Conservation (phyloP, 1,139 yeast genomes). For the Scheffersomyces lignicola region DNA sequence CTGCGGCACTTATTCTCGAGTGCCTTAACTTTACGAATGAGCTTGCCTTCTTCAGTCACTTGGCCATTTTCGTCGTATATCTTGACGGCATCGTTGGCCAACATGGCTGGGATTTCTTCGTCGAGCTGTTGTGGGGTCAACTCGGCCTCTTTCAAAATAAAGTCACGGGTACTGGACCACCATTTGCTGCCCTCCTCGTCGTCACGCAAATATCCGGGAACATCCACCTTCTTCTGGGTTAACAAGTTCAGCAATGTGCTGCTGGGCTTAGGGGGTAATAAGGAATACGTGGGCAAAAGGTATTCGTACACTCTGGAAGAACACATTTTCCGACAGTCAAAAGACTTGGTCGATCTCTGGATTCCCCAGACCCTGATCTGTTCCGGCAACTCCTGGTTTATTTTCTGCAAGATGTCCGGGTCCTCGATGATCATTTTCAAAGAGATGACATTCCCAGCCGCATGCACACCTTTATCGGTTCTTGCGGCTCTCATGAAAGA, state of each 20-base stretch:
- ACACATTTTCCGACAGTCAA: conserved; percentile 95
- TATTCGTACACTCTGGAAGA: conserved; percentile 93
- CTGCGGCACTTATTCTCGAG: conserved; percentile 72
- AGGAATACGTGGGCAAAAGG: conserved; percentile 84
- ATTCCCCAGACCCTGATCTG: conserved; percentile 93
- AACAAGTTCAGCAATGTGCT: conserved; percentile 64
- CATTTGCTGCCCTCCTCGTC: conserved; percentile 71
- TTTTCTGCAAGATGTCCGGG: conserved; percentile 67
- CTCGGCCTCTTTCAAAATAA: conserved; percentile 42
- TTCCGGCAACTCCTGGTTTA: conserved; percentile 75
- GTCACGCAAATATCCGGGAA: conserved; percentile 57
- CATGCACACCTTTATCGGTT: conserved; percentile 98
- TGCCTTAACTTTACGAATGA: conserved; percentile 58
- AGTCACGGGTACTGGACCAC: conserved; percentile 60
- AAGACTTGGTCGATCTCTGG: conserved; percentile 83
- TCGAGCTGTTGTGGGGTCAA: conserved; percentile 45
- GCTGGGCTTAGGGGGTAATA: conserved; percentile 85
- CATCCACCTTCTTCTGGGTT: conserved; percentile 47
- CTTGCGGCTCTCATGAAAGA: conserved; percentile 96
- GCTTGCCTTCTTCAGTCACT: conserved; percentile 39
- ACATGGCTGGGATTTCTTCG: conserved; percentile 6
- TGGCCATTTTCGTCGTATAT: conserved; percentile 30
- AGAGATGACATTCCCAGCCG: conserved; percentile 94
- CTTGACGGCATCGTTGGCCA: conserved; percentile 10
- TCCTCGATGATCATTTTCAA: conserved; percentile 89